Evolutionary conservation across 805 yeast species (phyloP).

Genomic region (Candida ipomoeae): DNA sequence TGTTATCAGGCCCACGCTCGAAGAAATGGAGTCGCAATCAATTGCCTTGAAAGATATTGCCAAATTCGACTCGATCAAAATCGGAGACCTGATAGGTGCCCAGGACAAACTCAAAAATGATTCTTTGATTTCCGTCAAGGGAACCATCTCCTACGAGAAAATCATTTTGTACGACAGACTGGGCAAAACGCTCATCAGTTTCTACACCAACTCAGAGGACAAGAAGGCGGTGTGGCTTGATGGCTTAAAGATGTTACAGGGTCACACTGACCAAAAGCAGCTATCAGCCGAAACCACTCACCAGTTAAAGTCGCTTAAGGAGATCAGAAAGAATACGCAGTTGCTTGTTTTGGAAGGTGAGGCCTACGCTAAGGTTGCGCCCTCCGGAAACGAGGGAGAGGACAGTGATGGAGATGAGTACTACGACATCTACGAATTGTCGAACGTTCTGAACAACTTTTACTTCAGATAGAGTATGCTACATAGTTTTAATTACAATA

Average conservation of each 20-base stretch:
- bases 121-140: constrained; percentile 50
- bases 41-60: constrained; percentile 51
- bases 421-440: constrained; percentile 26
- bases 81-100: constrained; percentile 39
- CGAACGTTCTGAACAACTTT: constrained; percentile 22
- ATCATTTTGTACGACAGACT: constrained; percentile 46
- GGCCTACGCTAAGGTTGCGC: constrained; percentile 14
- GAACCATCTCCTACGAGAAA: constrained; percentile 55
- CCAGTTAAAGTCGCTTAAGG: constrained; percentile 32
- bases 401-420: constrained; percentile 26
- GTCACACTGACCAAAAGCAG: constrained; percentile 27
- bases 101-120: constrained; percentile 41
- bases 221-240: constrained; percentile 73
- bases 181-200: constrained; percentile 45
- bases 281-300: constrained; percentile 35
- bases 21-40: constrained; percentile 48
- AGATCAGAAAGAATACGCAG: constrained; percentile 38
- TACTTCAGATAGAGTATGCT: constrained; percentile 17
- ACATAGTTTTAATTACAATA: not conserved
- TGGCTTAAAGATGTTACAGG: constrained; percentile 55
- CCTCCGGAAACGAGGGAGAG: constrained; percentile 13
- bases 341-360: constrained; percentile 33
- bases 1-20: constrained; percentile 50
- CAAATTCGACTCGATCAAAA: constrained; percentile 47
- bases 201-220: constrained; percentile 68